Conservation (phyloP, 2,329 filamentous ascomycete species). For the Phyllosticta citribraziliensis region DNA sequence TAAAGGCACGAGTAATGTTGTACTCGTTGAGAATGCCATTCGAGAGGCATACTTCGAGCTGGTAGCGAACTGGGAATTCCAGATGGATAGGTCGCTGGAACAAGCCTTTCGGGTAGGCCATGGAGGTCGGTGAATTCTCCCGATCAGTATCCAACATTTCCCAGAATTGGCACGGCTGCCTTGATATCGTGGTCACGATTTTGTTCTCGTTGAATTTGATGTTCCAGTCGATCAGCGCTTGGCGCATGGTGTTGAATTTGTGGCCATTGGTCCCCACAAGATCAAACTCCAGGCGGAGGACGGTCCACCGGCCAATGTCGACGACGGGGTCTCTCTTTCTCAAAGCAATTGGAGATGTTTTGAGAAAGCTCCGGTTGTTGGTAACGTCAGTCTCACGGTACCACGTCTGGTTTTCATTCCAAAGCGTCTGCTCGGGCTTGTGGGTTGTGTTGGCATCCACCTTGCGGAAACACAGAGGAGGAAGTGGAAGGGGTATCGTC, state of each 20-base stretch:
- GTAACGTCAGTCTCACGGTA: slow-evolving; percentile 55
- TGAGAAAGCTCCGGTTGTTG: slow-evolving; percentile 24
- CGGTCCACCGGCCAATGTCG: slow-evolving; percentile 49
- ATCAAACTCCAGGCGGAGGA: slow-evolving; percentile 44
- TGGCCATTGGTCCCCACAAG: slow-evolving; percentile 19
- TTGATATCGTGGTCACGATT: slow-evolving; percentile 32
- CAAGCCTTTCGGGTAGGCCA: background rate
- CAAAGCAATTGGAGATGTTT: slow-evolving; percentile 33
- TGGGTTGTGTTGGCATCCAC: slow-evolving; percentile 30
- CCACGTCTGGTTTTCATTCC: slow-evolving; percentile 50
- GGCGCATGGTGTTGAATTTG: slow-evolving; percentile 36
- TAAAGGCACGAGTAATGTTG: slow-evolving; percentile 58
- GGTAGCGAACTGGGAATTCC: slow-evolving; percentile 69
- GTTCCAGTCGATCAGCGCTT: slow-evolving; percentile 63
- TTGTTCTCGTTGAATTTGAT: slow-evolving; percentile 41
- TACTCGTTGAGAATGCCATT: slow-evolving; percentile 67
- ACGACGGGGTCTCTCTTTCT: slow-evolving; percentile 18
- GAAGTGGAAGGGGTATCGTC: slow-evolving; percentile 25
- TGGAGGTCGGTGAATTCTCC: background rate
- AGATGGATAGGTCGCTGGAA: slow-evolving; percentile 27
- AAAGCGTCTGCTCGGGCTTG: slow-evolving; percentile 31
- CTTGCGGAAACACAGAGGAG: slow-evolving; percentile 37
- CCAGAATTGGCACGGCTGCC: slow-evolving; percentile 15
- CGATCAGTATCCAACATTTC: slow-evolving; percentile 15
- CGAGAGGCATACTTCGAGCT: slow-evolving; percentile 89